These are phyloP conservation scores for Lepiota subincarnata DNA, from an alignment of 768 basidiomycete species.

Conservation along the genomic window DNA sequence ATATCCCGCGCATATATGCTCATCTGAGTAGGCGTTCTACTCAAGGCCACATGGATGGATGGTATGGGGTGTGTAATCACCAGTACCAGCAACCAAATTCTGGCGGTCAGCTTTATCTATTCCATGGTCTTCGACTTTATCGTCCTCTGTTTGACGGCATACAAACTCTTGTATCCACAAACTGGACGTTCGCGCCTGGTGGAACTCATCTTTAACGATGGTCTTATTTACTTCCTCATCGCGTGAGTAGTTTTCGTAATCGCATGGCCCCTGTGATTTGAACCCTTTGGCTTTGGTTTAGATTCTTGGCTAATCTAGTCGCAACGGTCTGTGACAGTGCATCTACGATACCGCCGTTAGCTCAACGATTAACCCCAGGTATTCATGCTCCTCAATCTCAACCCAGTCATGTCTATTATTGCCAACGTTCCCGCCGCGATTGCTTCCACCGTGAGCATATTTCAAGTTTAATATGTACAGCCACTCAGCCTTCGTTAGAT, in stretches of 20 bases:
- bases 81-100: slow-evolving; percentile 51
- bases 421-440: slow-evolving; percentile 72
- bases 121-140: slow-evolving; percentile 69
- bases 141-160: slow-evolving; percentile 57
- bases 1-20: background rate
- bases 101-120: slow-evolving; percentile 68
- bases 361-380: slow-evolving; percentile 22
- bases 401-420: slow-evolving; percentile 71
- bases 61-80: slow-evolving; percentile 53
- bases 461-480: background rate
- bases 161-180: slow-evolving; percentile 48
- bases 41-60: slow-evolving; percentile 54
- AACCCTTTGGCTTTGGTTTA: slow-evolving; percentile 20
- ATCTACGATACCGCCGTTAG: background rate
- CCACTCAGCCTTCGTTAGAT: slow-evolving; percentile 37
- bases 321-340: slow-evolving; percentile 49
- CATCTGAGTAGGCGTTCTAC: slow-evolving; percentile 42
- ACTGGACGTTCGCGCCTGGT: slow-evolving; percentile 53
- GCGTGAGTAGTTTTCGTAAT: slow-evolving; percentile 42
- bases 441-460: slow-evolving; percentile 51
- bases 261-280: background rate
- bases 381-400: slow-evolving; percentile 67
- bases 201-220: slow-evolving; percentile 66
- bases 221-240: slow-evolving; percentile 66
- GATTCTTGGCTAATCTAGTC: slow-evolving; percentile 63